phyloP scores from a whole-genome alignment of 2,329 filamentous ascomycete genomes.

The Colletotrichum sp. region DNA sequence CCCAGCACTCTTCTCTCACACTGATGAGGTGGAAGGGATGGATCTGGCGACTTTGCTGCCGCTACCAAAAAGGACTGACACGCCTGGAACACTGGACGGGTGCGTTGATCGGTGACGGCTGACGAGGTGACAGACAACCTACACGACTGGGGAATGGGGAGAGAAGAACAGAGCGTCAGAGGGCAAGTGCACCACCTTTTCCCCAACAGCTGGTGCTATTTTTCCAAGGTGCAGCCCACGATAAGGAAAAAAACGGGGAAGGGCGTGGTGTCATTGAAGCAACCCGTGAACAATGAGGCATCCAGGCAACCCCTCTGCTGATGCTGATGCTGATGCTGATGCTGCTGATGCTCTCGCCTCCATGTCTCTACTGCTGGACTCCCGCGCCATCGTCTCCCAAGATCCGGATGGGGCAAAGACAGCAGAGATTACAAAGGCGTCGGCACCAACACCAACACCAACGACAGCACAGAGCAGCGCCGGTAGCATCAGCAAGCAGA shows the following conservation, averaged over 20 bases:
- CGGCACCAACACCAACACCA: neutral
- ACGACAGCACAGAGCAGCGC: neutral
- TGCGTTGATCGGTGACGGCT: neutral
- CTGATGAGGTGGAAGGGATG: slow-evolving; percentile 9
- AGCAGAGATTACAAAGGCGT: slow-evolving; percentile 12
- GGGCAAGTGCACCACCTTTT: neutral
- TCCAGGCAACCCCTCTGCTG: slow-evolving; percentile 10
- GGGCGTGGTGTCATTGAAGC: slow-evolving; percentile 16
- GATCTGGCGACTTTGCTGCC: neutral
- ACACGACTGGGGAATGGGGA: neutral
- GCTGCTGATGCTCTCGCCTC: neutral
- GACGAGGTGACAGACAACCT: neutral
- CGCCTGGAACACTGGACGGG: neutral
- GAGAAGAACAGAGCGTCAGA: neutral
- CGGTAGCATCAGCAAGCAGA: neutral
- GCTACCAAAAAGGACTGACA: neutral
- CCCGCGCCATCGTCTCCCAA: slow-evolving; percentile 6
- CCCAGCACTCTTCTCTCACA: neutral
- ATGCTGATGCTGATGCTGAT: neutral
- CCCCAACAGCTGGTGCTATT: neutral
- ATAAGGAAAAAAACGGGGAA: neutral
- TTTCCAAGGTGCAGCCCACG: neutral
- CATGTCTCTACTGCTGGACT: neutral
- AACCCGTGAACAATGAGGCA: slow-evolving; percentile 21
- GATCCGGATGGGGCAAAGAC: slow-evolving; percentile 14